Percentiles rank a stretch among this genome's conserved stretches.
phyloP scores from a whole-genome alignment of 108 stramenopile genomes.

The Mayamaea pseudoterrestris region DNA sequence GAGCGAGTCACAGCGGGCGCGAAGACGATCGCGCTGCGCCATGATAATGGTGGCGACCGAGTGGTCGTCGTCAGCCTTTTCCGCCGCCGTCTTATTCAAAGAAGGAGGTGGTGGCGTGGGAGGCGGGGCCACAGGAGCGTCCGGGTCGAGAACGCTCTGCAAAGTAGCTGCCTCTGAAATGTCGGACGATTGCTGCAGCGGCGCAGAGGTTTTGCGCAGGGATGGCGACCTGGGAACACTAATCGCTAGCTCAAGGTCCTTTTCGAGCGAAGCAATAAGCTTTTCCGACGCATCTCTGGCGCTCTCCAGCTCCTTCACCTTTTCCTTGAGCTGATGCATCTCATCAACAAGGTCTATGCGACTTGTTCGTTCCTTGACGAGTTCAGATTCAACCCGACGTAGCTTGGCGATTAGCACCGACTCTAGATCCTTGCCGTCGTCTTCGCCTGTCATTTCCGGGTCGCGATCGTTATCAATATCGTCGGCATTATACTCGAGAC shows the following conservation, averaged over 20 bases:
- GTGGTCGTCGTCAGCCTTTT: slow-evolving; percentile 70
- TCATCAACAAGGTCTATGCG: slow-evolving; percentile 31
- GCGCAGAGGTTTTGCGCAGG: slow-evolving; percentile 7
- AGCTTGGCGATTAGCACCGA: slow-evolving; percentile 71
- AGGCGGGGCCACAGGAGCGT: slow-evolving; percentile 13
- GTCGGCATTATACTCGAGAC: slow-evolving; percentile 77
- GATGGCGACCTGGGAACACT: slow-evolving; percentile 16
- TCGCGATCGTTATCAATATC: slow-evolving; percentile 53
- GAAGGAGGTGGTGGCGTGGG: slow-evolving; percentile 16
- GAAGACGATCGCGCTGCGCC: slow-evolving; percentile 76
- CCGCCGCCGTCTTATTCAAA: slow-evolving; percentile 7
- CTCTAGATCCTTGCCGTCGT: slow-evolving; percentile 63
- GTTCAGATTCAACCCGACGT: slow-evolving; percentile 68
- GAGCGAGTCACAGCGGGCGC: slow-evolving; percentile 59
- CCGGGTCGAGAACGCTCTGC: slow-evolving; percentile 56
- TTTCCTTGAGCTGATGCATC: slow-evolving; percentile 19
- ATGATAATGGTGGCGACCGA: slow-evolving; percentile 86
- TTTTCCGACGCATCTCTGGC: slow-evolving; percentile 48
- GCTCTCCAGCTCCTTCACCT: slow-evolving; percentile 31
- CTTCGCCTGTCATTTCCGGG: slow-evolving; percentile 56
- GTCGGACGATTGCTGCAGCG: slow-evolving; percentile 4
- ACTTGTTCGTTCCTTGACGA: slow-evolving; percentile 62
- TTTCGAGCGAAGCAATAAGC: slow-evolving; percentile 58
- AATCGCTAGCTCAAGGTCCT: slow-evolving; percentile 63
- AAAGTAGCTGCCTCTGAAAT: slow-evolving; percentile 34